Evolutionary conservation across 2,329 filamentous ascomycete genomes (phyloP).

Genomic region (Pseudocercospora fijiensis): DNA sequence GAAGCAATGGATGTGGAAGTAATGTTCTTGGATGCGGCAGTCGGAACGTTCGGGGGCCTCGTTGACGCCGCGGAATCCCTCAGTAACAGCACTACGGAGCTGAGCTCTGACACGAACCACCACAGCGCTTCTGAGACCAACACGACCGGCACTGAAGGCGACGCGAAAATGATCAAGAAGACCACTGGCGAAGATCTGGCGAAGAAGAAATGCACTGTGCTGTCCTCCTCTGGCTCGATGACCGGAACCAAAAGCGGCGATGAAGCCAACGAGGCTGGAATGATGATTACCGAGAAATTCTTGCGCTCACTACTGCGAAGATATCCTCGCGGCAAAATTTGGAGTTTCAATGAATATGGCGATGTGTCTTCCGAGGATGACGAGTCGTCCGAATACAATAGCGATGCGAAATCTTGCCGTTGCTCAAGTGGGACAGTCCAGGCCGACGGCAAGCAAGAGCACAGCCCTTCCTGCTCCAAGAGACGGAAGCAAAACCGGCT

Average conservation of each 20-base stretch:
- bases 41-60: slow-evolving; percentile 32
- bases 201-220: slow-evolving; percentile 24
- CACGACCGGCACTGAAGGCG: slow-evolving; percentile 24
- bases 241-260: slow-evolving; percentile 9
- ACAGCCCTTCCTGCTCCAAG: slow-evolving; percentile 20
- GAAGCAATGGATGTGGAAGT: slow-evolving; percentile 53
- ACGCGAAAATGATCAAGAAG: slow-evolving; percentile 20
- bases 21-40: slow-evolving; percentile 42
- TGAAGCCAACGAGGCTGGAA: slow-evolving; percentile 7
- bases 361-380: slow-evolving; percentile 33
- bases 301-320: slow-evolving; percentile 31
- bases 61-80: slow-evolving; percentile 22
- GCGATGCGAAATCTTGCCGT: slow-evolving; percentile 20
- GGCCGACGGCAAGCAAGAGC: slow-evolving; percentile 11
- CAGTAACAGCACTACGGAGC: slow-evolving; percentile 19
- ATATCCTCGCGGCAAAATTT: slow-evolving; percentile 40
- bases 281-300: slow-evolving; percentile 27
- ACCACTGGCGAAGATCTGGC: slow-evolving; percentile 13
- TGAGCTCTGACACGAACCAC: slow-evolving; percentile 23
- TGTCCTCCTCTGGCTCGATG: slow-evolving; percentile 25
- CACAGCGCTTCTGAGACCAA: slow-evolving; percentile 19
- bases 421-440: slow-evolving; percentile 1
- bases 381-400: slow-evolving; percentile 28
- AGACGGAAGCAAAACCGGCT: slow-evolving; percentile 27
- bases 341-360: slow-evolving; percentile 36